Evolutionary conservation across 176 grass and related monocot genomes (phyloP).

Genomic region (Avena sativa): DNA sequence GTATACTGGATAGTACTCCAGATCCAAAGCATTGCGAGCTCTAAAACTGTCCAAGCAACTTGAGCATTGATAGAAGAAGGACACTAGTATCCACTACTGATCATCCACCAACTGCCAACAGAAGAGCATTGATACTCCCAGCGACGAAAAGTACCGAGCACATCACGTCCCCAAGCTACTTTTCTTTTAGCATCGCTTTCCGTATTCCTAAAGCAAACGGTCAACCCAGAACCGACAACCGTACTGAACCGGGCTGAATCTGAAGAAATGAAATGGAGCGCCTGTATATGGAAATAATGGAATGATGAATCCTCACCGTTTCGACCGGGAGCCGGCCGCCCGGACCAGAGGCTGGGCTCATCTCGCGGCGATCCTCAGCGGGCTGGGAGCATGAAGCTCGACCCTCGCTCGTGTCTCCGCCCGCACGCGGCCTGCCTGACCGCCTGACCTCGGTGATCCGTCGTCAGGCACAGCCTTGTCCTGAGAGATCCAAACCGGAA

Average conservation of each 20-base stretch:
- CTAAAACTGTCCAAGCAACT: neutral
- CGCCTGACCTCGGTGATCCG: neutral
- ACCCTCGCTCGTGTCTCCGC: neutral
- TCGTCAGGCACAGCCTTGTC: neutral
- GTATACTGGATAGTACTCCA: neutral
- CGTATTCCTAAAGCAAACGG: conserved; percentile 10
- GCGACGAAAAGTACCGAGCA: neutral
- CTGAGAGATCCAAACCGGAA: conserved; percentile 11
- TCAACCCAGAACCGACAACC: neutral
- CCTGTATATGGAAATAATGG: neutral
- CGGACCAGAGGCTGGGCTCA: conserved; percentile 16
- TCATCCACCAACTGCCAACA: neutral
- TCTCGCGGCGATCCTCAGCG: conserved; percentile 5
- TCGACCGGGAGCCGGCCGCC: neutral
- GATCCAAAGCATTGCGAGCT: neutral
- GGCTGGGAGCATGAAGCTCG: conserved; percentile 30
- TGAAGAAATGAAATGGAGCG: neutral
- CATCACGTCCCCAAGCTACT: neutral
- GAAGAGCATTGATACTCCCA: neutral
- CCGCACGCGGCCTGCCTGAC: too few relatives aligned
- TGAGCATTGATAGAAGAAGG: neutral
- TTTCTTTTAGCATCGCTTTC: neutral
- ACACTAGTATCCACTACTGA: neutral
- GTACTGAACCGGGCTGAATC: conserved; percentile 18
- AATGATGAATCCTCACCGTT: conserved; percentile 50